phyloP scores from a whole-genome alignment of 2,329 filamentous ascomycete species.

The Arthrobotrys megalospora region DNA sequence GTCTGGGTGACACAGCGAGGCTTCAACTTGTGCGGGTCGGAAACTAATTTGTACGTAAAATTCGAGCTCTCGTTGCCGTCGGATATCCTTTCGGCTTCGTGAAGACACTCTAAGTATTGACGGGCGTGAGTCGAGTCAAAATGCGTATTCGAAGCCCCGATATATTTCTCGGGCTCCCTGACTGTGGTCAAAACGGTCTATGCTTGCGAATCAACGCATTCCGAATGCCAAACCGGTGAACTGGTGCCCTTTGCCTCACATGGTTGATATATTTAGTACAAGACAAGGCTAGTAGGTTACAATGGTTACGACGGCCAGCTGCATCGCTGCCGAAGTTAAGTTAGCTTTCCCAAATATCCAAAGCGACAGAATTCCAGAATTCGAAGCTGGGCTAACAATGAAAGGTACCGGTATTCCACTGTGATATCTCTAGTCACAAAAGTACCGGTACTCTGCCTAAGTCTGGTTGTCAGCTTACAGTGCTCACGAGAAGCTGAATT shows the following conservation, averaged over 20 bases:
- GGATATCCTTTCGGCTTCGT: too few species aligned
- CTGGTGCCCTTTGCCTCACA: neutral
- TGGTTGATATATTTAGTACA: slow-evolving; percentile 16
- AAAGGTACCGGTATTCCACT: too few species aligned
- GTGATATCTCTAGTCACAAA: neutral
- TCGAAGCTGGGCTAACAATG: neutral
- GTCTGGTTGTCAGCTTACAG: neutral
- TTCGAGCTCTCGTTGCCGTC: too few species aligned
- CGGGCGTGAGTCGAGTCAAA: too few species aligned
- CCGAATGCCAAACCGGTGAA: neutral
- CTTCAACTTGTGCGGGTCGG: too few species aligned
- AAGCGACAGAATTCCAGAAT: too few species aligned
- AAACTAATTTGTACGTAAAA: too few species aligned
- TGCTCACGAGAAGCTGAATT: neutral
- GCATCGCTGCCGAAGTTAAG: slow-evolving; percentile 8
- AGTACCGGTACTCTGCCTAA: slow-evolving; percentile 3
- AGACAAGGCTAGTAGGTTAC: slow-evolving; percentile 16
- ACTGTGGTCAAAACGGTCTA: too few species aligned
- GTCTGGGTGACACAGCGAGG: neutral
- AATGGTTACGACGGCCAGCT: slow-evolving; percentile 31
- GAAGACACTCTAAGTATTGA: too few species aligned
- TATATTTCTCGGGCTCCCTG: too few species aligned
- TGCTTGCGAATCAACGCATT: neutral
- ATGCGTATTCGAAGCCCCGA: too few species aligned
- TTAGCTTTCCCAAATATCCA: neutral